Evolutionary conservation across 805 yeast genomes (phyloP).

Genomic region (Candida jianshihensis): DNA sequence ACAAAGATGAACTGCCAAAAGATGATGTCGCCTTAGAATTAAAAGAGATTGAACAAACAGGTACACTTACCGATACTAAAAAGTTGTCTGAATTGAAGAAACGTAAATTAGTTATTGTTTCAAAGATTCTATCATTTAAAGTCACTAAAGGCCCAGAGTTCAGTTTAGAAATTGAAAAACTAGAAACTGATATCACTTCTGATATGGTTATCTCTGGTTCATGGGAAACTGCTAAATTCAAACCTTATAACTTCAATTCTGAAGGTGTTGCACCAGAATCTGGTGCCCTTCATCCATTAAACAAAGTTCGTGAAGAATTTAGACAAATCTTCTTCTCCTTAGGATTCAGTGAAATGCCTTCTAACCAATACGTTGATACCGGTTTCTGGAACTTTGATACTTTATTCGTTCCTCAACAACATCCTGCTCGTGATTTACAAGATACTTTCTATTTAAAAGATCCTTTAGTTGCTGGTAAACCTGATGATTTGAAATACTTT

Average conservation of each 20-base stretch:
- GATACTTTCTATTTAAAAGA: conserved; percentile 97
- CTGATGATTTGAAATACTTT: conserved; percentile 75
- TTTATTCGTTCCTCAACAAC: conserved; percentile 96
- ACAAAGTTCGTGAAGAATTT: conserved; percentile 95
- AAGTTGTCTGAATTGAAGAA: conserved; percentile 82
- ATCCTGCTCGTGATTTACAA: conserved; percentile 98
- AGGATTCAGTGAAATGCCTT: conserved; percentile 99
- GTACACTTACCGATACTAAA: conserved; percentile 53
- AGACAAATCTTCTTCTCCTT: conserved; percentile 94
- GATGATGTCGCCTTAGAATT: conserved; percentile 67
- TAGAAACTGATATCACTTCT: conserved; percentile 89
- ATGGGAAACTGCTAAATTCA: conserved; percentile 81
- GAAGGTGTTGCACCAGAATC: conserved; percentile 82
- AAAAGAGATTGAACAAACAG: conserved; percentile 46
- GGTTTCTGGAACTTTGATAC: conserved; percentile 99
- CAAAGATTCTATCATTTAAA: conserved; percentile 68
- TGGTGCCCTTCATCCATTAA: conserved; percentile 95
- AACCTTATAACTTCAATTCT: conserved; percentile 92
- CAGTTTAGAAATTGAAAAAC: conserved; percentile 67
- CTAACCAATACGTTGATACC: conserved; percentile 94
- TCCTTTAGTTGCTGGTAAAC: conserved; percentile 74
- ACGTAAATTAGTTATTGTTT: conserved; percentile 73
- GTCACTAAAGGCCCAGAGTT: conserved; percentile 81
- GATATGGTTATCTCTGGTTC: conserved; percentile 83
- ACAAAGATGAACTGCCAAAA: conserved; percentile 40